Conservation (phyloP, 2,329 filamentous ascomycete genomes). For the Aspergillus transmontanensis region DNA sequence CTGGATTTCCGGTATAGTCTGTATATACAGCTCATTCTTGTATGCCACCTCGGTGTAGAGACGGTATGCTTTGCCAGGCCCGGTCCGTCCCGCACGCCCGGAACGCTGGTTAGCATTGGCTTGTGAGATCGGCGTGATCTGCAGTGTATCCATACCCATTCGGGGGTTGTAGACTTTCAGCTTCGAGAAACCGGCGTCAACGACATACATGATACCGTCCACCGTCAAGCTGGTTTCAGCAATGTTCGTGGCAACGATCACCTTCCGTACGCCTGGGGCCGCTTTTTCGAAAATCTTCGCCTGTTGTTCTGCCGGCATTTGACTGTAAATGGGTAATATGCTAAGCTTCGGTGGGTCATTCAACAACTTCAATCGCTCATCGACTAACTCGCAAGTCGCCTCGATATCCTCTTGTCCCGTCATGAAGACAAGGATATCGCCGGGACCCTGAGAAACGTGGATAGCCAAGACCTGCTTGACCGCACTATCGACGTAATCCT, state of each 20-base stretch:
- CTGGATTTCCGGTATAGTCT: constrained; percentile 97
- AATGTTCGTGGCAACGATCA: constrained; percentile 98
- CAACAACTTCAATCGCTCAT: constrained; percentile 81
- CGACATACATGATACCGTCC: constrained; percentile 98
- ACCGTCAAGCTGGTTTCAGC: constrained; percentile 97
- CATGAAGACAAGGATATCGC: constrained; percentile 98
- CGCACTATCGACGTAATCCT: constrained; percentile 96
- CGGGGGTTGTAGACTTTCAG: constrained; percentile 98
- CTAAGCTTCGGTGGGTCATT: constrained; percentile 94
- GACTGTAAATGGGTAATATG: constrained; percentile 96
- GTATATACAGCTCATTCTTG: constrained; percentile 93
- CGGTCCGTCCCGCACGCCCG: constrained; percentile 89
- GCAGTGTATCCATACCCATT: constrained; percentile 98
- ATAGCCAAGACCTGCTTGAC: constrained; percentile 96
- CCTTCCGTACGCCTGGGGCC: constrained; percentile 86
- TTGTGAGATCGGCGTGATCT: constrained; percentile 96
- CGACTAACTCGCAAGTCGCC: constrained; percentile 88
- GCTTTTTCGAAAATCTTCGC: constrained; percentile 97
- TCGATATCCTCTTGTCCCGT: constrained; percentile 99
- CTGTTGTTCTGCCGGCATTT: constrained; percentile 97
- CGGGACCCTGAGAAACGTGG: constrained; percentile 88
- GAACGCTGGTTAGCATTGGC: constrained; percentile 93
- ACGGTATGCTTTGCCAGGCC: constrained; percentile 91
- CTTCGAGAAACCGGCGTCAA: constrained; percentile 94
- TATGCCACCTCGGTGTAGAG: constrained; percentile 93